phyloP scores from a whole-genome alignment of 306 rosid species.

The Cicer arietinum region DNA sequence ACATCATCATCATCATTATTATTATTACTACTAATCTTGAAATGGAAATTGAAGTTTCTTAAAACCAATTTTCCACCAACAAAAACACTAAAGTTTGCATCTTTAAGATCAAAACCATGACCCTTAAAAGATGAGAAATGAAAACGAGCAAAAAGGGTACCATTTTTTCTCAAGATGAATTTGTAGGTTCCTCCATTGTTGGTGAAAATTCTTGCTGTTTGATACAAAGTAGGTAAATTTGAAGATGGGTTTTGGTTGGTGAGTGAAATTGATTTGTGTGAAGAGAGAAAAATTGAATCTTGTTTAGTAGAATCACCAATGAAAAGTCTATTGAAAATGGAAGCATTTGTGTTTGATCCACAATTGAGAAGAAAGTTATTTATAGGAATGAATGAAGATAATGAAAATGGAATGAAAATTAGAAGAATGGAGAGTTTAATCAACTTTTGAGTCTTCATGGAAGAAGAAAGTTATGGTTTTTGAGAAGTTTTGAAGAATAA shows the following conservation, averaged over 20 bases:
- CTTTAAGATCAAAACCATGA: conserved; percentile 47
- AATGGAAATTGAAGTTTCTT: conserved; percentile 34
- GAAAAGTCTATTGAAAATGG: conserved; percentile 62
- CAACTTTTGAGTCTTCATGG: conserved; percentile 53
- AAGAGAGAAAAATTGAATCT: conserved; percentile 55
- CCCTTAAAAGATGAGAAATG: conserved; percentile 78
- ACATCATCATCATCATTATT: background rate
- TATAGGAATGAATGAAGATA: conserved; percentile 62
- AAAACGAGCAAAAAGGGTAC: conserved; percentile 76
- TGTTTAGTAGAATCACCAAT: conserved; percentile 54
- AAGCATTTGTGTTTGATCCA: conserved; percentile 66
- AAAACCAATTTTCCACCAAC: conserved; percentile 54
- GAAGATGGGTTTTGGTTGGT: conserved; percentile 62
- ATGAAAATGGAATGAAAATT: conserved; percentile 44
- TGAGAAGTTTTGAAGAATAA: background rate
- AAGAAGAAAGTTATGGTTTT: conserved; percentile 32
- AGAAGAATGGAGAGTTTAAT: conserved; percentile 43
- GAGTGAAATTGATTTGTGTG: conserved; percentile 59
- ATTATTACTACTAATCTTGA: background rate
- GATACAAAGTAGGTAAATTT: conserved; percentile 56
- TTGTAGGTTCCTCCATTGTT: conserved; percentile 58
- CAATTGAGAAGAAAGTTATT: conserved; percentile 82
- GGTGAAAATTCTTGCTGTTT: conserved; percentile 78
- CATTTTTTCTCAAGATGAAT: conserved; percentile 63
- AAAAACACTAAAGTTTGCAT: conserved; percentile 62